These are phyloP conservation scores for Linum usitatissimum DNA, from an alignment of 345 rosid species.

Conservation along the genomic window DNA sequence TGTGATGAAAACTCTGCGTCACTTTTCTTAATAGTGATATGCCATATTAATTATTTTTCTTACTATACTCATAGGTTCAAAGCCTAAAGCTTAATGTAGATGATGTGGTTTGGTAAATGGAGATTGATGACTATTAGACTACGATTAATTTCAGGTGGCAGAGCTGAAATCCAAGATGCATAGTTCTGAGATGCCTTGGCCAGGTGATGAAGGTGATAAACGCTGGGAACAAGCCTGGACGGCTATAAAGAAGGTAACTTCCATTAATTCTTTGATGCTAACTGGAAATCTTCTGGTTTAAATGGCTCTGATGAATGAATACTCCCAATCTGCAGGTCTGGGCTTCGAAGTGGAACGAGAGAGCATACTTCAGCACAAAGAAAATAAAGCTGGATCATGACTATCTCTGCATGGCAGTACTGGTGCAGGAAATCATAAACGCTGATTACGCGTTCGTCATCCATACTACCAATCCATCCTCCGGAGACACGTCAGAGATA, in stretches of 20 bases:
- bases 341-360: constrained; percentile 99
- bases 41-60: too few species aligned
- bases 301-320: constrained; percentile 9
- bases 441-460: constrained; percentile 97
- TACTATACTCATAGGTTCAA: neutral
- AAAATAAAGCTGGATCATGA: constrained; percentile 86
- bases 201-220: constrained; percentile 86
- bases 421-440: constrained; percentile 91
- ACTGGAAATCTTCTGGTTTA: neutral
- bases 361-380: constrained; percentile 93
- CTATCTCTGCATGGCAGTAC: constrained; percentile 93
- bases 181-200: constrained; percentile 95
- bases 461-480: constrained; percentile 94
- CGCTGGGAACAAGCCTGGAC: constrained; percentile 98
- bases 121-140: neutral
- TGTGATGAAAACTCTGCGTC: too few species aligned
- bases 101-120: neutral
- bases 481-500: constrained; percentile 84
- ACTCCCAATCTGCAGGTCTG: constrained; percentile 50
- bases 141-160: constrained; percentile 44
- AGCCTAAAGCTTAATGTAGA: too few species aligned
- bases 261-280: too few species aligned
- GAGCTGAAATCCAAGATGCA: constrained; percentile 76
- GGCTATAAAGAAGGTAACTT: constrained; percentile 77
- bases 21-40: too few species aligned